Percentiles rank a stretch among this genome's conserved stretches.
phyloP scores from a whole-genome alignment of 1,284 basidiomycete species.

The Pseudozyma sp. region DNA sequence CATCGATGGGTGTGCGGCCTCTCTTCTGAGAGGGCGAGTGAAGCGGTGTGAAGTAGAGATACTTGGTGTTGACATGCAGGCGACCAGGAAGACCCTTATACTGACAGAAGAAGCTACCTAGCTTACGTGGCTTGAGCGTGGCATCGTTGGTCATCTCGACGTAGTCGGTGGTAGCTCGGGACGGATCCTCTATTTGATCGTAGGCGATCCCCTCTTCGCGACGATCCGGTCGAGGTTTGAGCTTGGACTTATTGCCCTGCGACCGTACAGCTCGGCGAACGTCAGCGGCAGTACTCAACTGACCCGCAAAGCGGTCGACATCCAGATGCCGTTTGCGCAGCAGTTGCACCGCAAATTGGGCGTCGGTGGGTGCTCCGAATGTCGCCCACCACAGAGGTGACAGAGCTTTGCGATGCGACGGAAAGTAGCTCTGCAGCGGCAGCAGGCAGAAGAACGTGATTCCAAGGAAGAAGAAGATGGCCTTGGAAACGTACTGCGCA shows the following conservation, averaged over 20 bases:
- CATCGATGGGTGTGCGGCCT: constrained; percentile 56
- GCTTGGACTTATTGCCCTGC: constrained; percentile 8
- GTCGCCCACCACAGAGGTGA: constrained; percentile 67
- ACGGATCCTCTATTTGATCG: constrained; percentile 44
- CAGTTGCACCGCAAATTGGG: constrained; percentile 65
- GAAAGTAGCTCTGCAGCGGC: constrained; percentile 67
- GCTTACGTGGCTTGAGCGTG: constrained; percentile 55
- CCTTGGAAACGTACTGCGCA: constrained; percentile 57
- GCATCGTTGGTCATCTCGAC: constrained; percentile 42
- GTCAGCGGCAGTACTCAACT: constrained; percentile 28
- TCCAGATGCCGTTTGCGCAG: constrained; percentile 61
- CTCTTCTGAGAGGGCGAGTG: constrained; percentile 55
- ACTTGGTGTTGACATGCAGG: constrained; percentile 60
- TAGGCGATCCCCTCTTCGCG: constrained; percentile 46
- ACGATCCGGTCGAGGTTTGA: constrained; percentile 34
- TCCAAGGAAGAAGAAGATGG: constrained; percentile 57
- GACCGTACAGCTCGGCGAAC: constrained; percentile 34
- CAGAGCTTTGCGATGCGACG: constrained; percentile 65
- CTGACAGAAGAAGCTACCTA: constrained; percentile 68
- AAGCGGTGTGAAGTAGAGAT: constrained; percentile 63
- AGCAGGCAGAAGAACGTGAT: constrained; percentile 63
- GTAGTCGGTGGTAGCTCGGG: constrained; percentile 44
- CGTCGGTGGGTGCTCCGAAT: constrained; percentile 66
- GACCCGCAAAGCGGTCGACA: constrained; percentile 33
- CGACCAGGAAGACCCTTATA: constrained; percentile 65